phyloP scores from a whole-genome alignment of 495 filamentous ascomycete genomes.

The Xylaria longipes region DNA sequence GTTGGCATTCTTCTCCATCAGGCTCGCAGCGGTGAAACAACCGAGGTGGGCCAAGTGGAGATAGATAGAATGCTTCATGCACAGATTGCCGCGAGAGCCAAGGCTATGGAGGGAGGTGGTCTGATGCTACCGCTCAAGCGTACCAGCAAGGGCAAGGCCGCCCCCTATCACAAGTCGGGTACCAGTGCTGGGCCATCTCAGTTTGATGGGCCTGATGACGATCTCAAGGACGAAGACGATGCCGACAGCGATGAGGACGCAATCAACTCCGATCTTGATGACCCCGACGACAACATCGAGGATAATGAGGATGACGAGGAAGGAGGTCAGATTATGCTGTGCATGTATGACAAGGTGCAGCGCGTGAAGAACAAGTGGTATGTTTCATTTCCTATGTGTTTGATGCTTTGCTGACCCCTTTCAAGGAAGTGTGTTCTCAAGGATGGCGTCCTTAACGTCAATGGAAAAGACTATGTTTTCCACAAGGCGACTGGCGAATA shows the following conservation, averaged over 20 bases:
- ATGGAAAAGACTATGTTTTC: slow-evolving; percentile 95
- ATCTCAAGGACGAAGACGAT: slow-evolving; percentile 66
- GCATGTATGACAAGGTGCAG: slow-evolving; percentile 99
- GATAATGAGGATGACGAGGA: slow-evolving; percentile 85
- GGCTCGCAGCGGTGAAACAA: slow-evolving; percentile 42
- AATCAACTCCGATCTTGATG: slow-evolving; percentile 98
- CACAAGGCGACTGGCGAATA: slow-evolving; percentile 97
- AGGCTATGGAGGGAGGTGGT: slow-evolving; percentile 78
- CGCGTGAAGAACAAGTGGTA: slow-evolving; percentile 99
- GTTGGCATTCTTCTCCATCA: slow-evolving; percentile 60
- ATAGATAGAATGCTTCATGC: slow-evolving; percentile 68
- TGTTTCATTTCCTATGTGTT: slow-evolving; percentile 23
- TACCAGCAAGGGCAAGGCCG: slow-evolving; percentile 41
- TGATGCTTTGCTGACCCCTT: slow-evolving; percentile 29
- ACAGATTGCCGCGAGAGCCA: slow-evolving; percentile 70
- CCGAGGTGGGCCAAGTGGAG: slow-evolving; percentile 57
- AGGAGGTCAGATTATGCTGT: slow-evolving; percentile 87
- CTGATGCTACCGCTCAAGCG: slow-evolving; percentile 73
- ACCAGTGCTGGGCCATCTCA: slow-evolving; percentile 50
- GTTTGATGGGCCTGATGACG: slow-evolving; percentile 73
- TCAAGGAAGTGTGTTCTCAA: slow-evolving; percentile 92
- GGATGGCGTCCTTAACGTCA: slow-evolving; percentile 91
- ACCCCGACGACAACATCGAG: slow-evolving; percentile 82
- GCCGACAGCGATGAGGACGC: slow-evolving; percentile 97
- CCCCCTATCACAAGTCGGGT: slow-evolving; percentile 31